Percentiles rank a stretch among this genome's conserved stretches.
These are phyloP conservation scores for Thymus quinquecostatus DNA, from an alignment of 257 asterid species.

Conservation along the genomic window DNA sequence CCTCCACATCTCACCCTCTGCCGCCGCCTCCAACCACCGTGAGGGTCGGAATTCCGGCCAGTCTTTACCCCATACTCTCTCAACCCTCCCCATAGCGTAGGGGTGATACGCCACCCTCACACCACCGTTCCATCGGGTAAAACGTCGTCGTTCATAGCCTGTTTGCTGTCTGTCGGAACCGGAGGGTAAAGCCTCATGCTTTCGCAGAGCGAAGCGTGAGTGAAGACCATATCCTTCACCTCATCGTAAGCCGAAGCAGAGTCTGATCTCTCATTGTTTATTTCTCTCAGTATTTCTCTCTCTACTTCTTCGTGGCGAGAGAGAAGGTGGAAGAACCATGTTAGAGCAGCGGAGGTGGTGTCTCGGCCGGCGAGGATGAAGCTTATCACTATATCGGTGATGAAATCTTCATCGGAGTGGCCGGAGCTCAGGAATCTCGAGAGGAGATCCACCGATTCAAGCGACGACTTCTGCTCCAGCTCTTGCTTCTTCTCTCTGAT, in stretches of 20 bases:
- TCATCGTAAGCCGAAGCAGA: constrained; percentile 43
- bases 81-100: constrained; percentile 43
- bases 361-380: constrained; percentile 53
- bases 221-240: constrained; percentile 52
- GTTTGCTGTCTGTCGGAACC: constrained; percentile 48
- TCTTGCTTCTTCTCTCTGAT: constrained; percentile 35
- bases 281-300: constrained; percentile 37
- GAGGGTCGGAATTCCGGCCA: constrained; percentile 42
- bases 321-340: constrained; percentile 58
- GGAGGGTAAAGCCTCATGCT: constrained; percentile 63
- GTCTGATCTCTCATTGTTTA: constrained; percentile 24
- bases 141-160: constrained; percentile 39
- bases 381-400: constrained; percentile 46
- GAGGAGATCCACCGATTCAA: constrained; percentile 43
- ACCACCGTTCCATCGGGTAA: constrained; percentile 51
- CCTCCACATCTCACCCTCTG: constrained; percentile 23
- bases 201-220: constrained; percentile 40
- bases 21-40: constrained; percentile 37
- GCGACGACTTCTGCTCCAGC: constrained; percentile 26
- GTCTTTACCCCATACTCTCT: constrained; percentile 38
- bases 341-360: constrained; percentile 49
- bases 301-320: constrained; percentile 38
- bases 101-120: constrained; percentile 33
- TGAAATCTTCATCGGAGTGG: constrained; percentile 41
- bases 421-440: constrained; percentile 51